phyloP scores from a whole-genome alignment of 2,329 filamentous ascomycete genomes.

The Capronia epimyces region DNA sequence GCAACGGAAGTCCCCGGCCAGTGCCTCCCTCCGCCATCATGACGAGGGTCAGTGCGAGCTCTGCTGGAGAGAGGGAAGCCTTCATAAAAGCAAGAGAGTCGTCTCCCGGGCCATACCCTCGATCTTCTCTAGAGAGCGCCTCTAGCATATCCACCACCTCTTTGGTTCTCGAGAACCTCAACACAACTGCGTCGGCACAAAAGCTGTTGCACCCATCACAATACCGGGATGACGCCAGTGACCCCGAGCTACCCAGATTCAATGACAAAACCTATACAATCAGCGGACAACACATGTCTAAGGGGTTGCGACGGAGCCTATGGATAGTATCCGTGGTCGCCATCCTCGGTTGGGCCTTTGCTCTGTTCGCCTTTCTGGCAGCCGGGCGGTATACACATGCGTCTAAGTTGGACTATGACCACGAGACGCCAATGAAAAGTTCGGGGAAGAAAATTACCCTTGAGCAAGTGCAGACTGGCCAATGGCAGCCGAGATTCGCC shows the following conservation, averaged over 20 bases:
- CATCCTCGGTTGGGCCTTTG: conserved; percentile 43
- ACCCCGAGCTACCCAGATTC: conserved; percentile 29
- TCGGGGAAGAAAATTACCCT: conserved; percentile 41
- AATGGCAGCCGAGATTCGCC: conserved; percentile 38
- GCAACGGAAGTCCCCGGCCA: conserved; percentile 5
- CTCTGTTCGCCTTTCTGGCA: conserved; percentile 41
- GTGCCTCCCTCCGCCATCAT: conserved; percentile 9
- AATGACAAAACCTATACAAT: conserved; percentile 17
- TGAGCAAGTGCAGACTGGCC: conserved; percentile 38
- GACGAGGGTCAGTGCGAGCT: conserved; percentile 1
- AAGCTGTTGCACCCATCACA: conserved; percentile 13
- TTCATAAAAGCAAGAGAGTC: conserved; percentile 10
- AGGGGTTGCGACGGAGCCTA: conserved; percentile 35
- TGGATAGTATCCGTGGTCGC: conserved; percentile 41
- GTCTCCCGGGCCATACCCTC: conserved; percentile 1
- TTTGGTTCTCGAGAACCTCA: conserved; percentile 31
- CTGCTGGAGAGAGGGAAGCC: conserved; percentile 16
- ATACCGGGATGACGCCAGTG: conserved; percentile 30
- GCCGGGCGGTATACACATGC: conserved; percentile 34
- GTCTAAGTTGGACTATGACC: conserved; percentile 30
- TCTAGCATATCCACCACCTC: conserved; percentile 30
- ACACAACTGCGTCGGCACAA: conserved; percentile 15
- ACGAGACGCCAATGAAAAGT: conserved; percentile 34
- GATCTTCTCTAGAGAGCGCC: conserved; percentile 24
- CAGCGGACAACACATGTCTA: conserved; percentile 25